These are phyloP conservation scores for Calamus simplicifolius DNA, from an alignment of 176 grass and related monocot genomes.

Conservation along the genomic window DNA sequence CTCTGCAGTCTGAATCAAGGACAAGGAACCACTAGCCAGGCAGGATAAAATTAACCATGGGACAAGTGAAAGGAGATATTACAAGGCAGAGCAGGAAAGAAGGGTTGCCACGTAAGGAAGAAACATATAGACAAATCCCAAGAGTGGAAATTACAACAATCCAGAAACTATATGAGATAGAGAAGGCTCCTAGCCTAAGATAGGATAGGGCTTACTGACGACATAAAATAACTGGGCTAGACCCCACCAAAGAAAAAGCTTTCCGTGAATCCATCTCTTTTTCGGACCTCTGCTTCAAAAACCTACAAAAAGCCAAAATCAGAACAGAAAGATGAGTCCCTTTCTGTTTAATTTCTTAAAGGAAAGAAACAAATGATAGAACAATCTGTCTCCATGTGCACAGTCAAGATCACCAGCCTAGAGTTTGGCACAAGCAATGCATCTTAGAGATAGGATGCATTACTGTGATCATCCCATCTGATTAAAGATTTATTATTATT, in stretches of 20 bases:
- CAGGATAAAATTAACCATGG: too few relatives aligned
- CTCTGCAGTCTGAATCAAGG: neutral
- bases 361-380: conserved; percentile 3
- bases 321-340: conserved; percentile 23
- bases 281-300: neutral
- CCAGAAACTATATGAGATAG: too few relatives aligned
- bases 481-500: too few relatives aligned
- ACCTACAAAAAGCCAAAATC: conserved; percentile 35
- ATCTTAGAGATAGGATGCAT: neutral
- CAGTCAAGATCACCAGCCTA: conserved; percentile 1
- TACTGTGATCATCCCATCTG: too few relatives aligned
- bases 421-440: neutral
- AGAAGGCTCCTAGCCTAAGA: too few relatives aligned
- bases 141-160: too few relatives aligned
- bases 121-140: neutral
- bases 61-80: conserved; percentile 29
- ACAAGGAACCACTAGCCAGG: neutral
- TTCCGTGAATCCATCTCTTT: conserved; percentile 1
- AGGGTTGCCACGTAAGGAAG: conserved; percentile 13
- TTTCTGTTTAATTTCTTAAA: conserved; percentile 14
- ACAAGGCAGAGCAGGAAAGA: conserved; percentile 25
- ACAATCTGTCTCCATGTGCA: neutral
- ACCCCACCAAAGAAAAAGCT: conserved; percentile 9
- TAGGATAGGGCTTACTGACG: conserved; percentile 7
- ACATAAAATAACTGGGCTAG: conserved; percentile 23